Evolutionary conservation across 2,329 filamentous ascomycete species (phyloP).

Genomic region (Parastagonospora nodorum): DNA sequence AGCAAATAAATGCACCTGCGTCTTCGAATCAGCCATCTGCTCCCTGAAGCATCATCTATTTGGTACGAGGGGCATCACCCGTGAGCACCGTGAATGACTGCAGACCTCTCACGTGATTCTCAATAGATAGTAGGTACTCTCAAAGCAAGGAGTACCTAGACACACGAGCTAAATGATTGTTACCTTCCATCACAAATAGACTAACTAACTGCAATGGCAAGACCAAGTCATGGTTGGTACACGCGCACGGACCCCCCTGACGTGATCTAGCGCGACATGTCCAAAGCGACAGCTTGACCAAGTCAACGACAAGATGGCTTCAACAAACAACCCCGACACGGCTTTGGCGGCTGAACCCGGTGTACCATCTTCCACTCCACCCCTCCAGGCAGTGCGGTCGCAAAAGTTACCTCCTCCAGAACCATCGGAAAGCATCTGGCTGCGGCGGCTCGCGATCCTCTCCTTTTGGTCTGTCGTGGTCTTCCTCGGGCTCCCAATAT

Average conservation of each 20-base stretch:
- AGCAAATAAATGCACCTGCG: too few relatives aligned
- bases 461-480: constrained; percentile 92
- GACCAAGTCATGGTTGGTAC: neutral
- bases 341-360: constrained; percentile 17
- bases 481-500: constrained; percentile 85
- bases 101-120: too few relatives aligned
- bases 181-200: too few relatives aligned
- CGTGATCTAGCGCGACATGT: constrained; percentile 2
- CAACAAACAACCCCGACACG: constrained; percentile 25
- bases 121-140: too few relatives aligned
- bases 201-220: too few relatives aligned
- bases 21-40: too few relatives aligned
- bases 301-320: constrained; percentile 34
- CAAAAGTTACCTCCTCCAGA: constrained; percentile 71
- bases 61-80: too few relatives aligned
- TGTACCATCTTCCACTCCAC: constrained; percentile 1
- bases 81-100: too few relatives aligned
- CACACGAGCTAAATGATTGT: too few relatives aligned
- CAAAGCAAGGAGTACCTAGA: too few relatives aligned
- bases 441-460: constrained; percentile 75
- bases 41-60: too few relatives aligned
- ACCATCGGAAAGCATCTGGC: constrained; percentile 68
- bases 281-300: constrained; percentile 21
- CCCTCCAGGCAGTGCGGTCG: constrained; percentile 6
- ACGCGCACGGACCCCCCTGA: neutral